Conservation (phyloP, 495 filamentous ascomycete genomes). For the Annulohypoxylon moriforme region DNA sequence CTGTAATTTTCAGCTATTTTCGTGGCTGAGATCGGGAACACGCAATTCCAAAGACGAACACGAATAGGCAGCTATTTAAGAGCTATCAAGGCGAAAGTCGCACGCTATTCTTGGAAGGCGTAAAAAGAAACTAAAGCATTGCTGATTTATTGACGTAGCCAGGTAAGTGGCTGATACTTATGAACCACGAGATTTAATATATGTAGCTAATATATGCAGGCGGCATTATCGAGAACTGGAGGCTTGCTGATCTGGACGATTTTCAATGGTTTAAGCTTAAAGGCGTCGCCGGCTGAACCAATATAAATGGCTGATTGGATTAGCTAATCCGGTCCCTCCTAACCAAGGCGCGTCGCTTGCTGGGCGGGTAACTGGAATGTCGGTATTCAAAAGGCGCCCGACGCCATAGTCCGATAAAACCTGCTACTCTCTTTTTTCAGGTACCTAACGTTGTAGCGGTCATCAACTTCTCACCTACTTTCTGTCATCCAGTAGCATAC, state of each 20-base stretch:
- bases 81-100: not conserved
- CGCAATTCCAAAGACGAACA: slow-evolving; percentile 8
- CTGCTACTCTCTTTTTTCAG: not conserved
- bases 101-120: not conserved
- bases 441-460: not conserved
- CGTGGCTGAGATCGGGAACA: slow-evolving; percentile 6
- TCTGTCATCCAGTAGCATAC: not conserved
- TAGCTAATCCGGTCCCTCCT: not conserved
- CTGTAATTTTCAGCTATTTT: not conserved
- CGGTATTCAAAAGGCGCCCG: not conserved
- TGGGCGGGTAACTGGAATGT: not conserved
- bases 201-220: not conserved
- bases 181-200: not conserved
- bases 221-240: not conserved
- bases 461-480: not conserved
- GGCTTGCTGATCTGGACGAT: not conserved
- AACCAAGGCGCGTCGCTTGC: not conserved
- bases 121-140: not conserved
- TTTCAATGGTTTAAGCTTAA: slow-evolving; percentile 1
- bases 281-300: not conserved
- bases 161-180: not conserved
- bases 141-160: not conserved
- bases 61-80: slow-evolving; percentile 1
- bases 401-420: not conserved
- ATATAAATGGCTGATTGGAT: not conserved